phyloP scores from a whole-genome alignment of 345 rosid genomes.

The Populus tremula region DNA sequence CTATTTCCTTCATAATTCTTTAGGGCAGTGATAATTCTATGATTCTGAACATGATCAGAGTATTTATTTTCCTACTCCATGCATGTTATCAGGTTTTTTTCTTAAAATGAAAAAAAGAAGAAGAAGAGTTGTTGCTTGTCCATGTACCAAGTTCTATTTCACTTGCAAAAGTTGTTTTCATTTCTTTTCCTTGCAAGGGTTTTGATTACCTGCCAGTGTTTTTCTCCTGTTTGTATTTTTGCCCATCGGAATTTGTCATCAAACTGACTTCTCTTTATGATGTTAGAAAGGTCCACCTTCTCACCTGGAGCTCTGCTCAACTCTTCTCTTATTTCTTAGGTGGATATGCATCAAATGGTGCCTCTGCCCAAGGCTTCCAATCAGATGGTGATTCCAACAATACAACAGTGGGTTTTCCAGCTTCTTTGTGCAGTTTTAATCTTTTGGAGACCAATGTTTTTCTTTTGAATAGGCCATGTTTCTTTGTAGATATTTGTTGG shows the following conservation, averaged over 20 bases:
- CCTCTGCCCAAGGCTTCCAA: conserved; percentile 45
- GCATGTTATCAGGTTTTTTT: background rate
- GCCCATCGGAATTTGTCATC: background rate
- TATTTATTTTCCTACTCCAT: background rate
- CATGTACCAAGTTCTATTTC: background rate
- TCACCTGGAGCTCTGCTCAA: background rate
- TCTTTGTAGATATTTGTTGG: conserved; percentile 87
- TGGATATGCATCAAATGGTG: conserved; percentile 65
- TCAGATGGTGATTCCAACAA: conserved; percentile 71
- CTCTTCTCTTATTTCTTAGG: conserved; percentile 33
- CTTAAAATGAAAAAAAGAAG: background rate
- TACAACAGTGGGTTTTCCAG: conserved; percentile 66
- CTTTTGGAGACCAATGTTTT: conserved; percentile 9
- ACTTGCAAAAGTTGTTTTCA: background rate
- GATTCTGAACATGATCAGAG: background rate
- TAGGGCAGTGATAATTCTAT: background rate
- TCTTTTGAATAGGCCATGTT: conserved; percentile 23
- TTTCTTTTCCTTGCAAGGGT: background rate
- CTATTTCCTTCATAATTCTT: background rate
- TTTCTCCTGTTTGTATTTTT: background rate
- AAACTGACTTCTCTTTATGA: background rate
- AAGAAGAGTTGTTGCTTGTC: background rate
- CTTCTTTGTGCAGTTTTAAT: conserved; percentile 15
- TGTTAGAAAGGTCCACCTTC: background rate
- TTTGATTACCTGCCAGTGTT: background rate